A percentile compares a stretch with the other conserved stretches of the same genome.
These are phyloP conservation scores for Rhynchospora breviuscula DNA, from an alignment of 176 grass and related monocot species.

Conservation along the genomic window DNA sequence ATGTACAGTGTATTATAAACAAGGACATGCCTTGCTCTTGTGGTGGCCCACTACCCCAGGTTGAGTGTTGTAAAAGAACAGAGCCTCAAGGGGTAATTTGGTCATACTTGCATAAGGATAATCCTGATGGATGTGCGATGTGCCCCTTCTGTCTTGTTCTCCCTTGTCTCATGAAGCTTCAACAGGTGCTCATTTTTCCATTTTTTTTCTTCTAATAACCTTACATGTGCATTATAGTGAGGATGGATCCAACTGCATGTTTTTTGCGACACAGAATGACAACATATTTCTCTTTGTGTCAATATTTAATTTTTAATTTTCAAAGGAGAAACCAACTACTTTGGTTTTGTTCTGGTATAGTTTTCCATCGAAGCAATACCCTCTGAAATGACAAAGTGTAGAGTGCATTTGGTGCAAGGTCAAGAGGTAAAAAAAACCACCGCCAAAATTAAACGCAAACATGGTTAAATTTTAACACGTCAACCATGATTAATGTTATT, in stretches of 20 bases:
- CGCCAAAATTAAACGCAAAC: not conserved
- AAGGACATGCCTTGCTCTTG: conserved; percentile 83
- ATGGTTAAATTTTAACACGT: not conserved
- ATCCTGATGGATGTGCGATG: conserved; percentile 65
- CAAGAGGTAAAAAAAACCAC: not conserved
- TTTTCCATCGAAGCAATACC: not conserved
- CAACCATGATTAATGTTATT: too few species aligned
- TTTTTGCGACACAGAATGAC: not conserved
- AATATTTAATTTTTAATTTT: not conserved
- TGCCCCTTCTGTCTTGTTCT: conserved; percentile 97
- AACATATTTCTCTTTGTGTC: not conserved
- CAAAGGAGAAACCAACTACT: not conserved
- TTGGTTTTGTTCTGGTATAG: not conserved
- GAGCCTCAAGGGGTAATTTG: conserved; percentile 85
- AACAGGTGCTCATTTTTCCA: conserved; percentile 56
- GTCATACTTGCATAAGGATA: conserved; percentile 91
- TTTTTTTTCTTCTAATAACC: conserved; percentile 13
- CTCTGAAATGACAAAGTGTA: not conserved
- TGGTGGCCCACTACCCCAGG: conserved; percentile 76
- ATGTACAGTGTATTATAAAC: conserved; percentile 90
- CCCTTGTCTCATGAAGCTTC: conserved; percentile 93
- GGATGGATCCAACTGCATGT: not conserved
- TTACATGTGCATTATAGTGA: not conserved
- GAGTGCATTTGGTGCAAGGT: not conserved
- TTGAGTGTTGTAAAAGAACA: conserved; percentile 78